Evolutionary conservation across 108 stramenopile genomes (phyloP).

Genomic region (Cylindrotheca fusiformis): DNA sequence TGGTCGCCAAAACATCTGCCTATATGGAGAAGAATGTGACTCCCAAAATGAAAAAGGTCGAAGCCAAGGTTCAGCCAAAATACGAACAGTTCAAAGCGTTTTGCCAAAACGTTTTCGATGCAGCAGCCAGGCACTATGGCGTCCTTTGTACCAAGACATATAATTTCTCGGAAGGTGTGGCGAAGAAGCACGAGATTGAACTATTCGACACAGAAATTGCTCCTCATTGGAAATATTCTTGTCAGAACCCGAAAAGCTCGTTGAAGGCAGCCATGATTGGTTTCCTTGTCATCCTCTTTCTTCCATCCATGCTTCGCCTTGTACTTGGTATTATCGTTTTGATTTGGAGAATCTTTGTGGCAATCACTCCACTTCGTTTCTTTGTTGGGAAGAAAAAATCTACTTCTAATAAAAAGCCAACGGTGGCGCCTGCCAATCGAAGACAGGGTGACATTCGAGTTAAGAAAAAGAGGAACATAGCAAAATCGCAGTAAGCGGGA

Average conservation of each 20-base stretch:
- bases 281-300: neutral
- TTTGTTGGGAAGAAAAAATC: neutral
- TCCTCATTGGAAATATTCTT: neutral
- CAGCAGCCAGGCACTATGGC: neutral
- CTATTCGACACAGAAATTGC: neutral
- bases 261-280: neutral
- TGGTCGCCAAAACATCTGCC: neutral
- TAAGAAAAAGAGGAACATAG: neutral
- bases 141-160: neutral
- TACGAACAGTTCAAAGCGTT: neutral
- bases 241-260: neutral
- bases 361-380: neutral
- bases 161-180: neutral
- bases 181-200: neutral
- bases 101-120: neutral
- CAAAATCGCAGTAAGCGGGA: neutral
- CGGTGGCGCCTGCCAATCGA: neutral
- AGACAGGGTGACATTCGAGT: no score
- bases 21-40: neutral
- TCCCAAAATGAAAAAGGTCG: neutral
- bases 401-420: neutral
- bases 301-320: neutral
- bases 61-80: neutral
- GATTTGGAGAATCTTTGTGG: neutral
- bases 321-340: neutral